These are phyloP conservation scores for Yamadazyma conglobata DNA, from an alignment of 1,139 yeast genomes.

Conservation along the genomic window DNA sequence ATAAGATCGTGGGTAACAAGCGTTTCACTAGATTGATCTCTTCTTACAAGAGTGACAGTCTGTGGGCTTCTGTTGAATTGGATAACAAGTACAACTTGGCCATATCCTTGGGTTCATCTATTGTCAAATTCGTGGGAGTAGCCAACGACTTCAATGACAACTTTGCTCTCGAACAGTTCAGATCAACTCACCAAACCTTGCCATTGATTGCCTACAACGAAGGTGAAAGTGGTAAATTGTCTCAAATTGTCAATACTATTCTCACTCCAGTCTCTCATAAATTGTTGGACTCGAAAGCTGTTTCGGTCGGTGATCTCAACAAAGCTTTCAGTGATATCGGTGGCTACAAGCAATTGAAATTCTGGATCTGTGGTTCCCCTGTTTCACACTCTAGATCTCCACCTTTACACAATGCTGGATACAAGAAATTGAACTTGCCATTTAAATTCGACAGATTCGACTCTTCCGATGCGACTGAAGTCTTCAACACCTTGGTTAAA, in stretches of 20 bases:
- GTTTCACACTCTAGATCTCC: constrained; percentile 88
- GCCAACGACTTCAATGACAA: constrained; percentile 69
- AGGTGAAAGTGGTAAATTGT: constrained; percentile 72
- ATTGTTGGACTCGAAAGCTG: constrained; percentile 55
- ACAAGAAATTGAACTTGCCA: constrained; percentile 72
- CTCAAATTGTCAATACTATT: constrained; percentile 69
- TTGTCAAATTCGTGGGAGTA: constrained; percentile 79
- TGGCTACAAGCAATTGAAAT: constrained; percentile 51
- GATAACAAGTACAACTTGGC: constrained; percentile 68
- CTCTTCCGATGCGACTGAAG: constrained; percentile 55
- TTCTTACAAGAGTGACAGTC: constrained; percentile 57
- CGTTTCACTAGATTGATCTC: constrained; percentile 72
- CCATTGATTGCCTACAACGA: constrained; percentile 85
- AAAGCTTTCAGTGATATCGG: constrained; percentile 60
- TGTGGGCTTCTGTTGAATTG: constrained; percentile 76
- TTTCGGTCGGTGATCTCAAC: constrained; percentile 61
- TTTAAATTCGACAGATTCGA: constrained; percentile 67
- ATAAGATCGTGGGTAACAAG: constrained; percentile 33
- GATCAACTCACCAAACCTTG: constrained; percentile 43
- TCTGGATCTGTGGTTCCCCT: constrained; percentile 81
- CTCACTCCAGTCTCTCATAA: constrained; percentile 84
- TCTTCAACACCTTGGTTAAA: constrained; percentile 46
- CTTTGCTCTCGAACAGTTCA: constrained; percentile 64
- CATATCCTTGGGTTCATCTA: constrained; percentile 59
- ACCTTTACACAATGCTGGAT: constrained; percentile 74